Evolutionary conservation across 257 asterid species (phyloP).

Genomic region (Cinchona pubescens): DNA sequence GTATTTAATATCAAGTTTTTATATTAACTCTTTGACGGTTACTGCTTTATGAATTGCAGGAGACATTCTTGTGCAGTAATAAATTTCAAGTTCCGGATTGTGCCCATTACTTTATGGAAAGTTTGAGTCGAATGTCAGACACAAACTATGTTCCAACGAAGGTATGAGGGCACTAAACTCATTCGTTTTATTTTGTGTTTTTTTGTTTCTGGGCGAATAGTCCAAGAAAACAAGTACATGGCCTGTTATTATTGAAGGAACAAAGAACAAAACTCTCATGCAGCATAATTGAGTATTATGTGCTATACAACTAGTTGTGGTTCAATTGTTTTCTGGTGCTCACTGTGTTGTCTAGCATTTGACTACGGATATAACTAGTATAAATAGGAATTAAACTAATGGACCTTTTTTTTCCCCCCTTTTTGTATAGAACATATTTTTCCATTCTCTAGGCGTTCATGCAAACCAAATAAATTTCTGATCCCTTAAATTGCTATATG

Average conservation of each 20-base stretch:
- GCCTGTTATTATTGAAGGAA: neutral
- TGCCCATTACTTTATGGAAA: conserved; percentile 89
- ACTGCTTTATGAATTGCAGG: conserved; percentile 44
- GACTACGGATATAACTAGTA: neutral
- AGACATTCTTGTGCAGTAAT: conserved; percentile 71
- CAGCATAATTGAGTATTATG: neutral
- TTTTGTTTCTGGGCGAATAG: neutral
- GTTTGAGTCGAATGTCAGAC: conserved; percentile 73
- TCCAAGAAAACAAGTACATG: neutral
- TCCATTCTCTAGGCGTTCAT: neutral
- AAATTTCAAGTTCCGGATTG: conserved; percentile 98
- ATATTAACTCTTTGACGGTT: conserved; percentile 26
- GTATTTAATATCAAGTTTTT: neutral
- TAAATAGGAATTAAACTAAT: neutral
- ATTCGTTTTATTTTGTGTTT: neutral
- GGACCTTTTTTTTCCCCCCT: no score
- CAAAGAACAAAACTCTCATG: neutral
- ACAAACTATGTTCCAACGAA: conserved; percentile 77
- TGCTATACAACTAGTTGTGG: neutral
- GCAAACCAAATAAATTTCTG: neutral
- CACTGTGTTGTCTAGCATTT: neutral
- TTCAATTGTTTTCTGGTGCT: neutral
- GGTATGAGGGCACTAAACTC: conserved; percentile 37
- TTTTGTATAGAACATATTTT: neutral
- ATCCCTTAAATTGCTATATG: neutral